Base-by-base conservation (phyloP, 2,329 filamentous ascomycete species). In the Emericellopsis cladophorae region DNA sequence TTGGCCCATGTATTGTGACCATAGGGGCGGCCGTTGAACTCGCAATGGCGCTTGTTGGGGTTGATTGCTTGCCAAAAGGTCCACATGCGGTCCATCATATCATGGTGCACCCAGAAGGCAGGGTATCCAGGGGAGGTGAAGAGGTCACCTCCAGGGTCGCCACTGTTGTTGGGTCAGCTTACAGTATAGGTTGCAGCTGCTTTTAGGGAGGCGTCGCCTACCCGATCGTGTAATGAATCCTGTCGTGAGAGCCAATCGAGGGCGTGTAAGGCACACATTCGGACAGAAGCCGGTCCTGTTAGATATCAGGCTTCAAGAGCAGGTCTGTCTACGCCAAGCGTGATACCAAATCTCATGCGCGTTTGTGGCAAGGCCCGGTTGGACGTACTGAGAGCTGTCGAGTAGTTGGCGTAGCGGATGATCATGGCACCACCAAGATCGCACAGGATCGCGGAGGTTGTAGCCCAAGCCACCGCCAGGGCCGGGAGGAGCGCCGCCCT, bases 381-480 rank as follows among this genome's bases (percentile, higher is more conserved):
- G 5, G 24, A 40, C 43, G 7, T 21, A 48, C 45, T 45, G 5
- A 44, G 31, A 2, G 51, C 45, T 2, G 51, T 52, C 1, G 50
- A 51, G 43, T 48, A 53, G 39, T 62, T 58, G 37, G 54, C 55
- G 23, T 51, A 53, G 16, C 49, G 45, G n/a, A 44, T 49, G 29
- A 53, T 58, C 43, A 64, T 46, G 31, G 56, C 48, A 11, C 46
- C 45, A 10, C 49, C 48, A 8, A 53, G 53, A 18, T 59, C 54
- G 35, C 55, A 43, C 46, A 49, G 64, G 45, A 29, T 53, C 48
- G 31, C 59, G 55, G 3, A 61, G 62, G 44, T 62, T 63, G 42
- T 61, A 61, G 26, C 50, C 51, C 8, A 61, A 49, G 4, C 48
- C 50, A n/a, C 49, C 51, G n/a, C 48, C 48, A n/a, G 48, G 44